Evolutionary conservation across 495 filamentous ascomycete species (phyloP), one percentile per base, ranked within the genome.

Genomic region (Daldinia caldariorum): DNA sequence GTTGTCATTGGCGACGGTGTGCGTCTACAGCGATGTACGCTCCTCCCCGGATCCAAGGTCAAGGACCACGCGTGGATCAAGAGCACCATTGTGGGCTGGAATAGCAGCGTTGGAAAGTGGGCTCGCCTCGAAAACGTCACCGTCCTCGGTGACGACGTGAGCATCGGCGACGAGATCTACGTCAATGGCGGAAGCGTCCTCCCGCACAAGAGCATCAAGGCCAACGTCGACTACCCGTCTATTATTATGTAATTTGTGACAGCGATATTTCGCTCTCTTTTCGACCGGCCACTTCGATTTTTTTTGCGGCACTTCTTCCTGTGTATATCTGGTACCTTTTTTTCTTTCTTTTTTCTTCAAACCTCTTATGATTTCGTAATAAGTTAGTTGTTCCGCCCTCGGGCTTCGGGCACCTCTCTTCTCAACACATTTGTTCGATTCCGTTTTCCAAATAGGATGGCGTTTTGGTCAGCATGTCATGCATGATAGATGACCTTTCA

Each of bases 51-150:
- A 74, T 90, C 90, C 78, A 97, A 94, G 83, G 91, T 97, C 77
- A 98, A 97, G 87, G 95, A 99, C 79, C 95, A 99, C 80, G 95
- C 95, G 10, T 99, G 95, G 95, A 88, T 99, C 79, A 99, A 99
- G 88, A 94, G 91, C 74, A 97, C 95, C 72, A 99, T 99, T 77
- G 94, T 99, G 12, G 95, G 95, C 71, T 99, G 95, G 95, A 98
- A 98, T 84, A 97, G 92, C 85, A 90, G 89, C 37, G 92, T 99
- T 38, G 95, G 95, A 67, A 89, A 89, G 73, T 99, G 95, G 95
- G 94, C 95, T 62, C 90, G 95, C 67, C 83, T 99, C 74, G 95
- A 99, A 86, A 99, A 99, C 76, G 95, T 99, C 29, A 93, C 91
- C 1, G 95, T 99, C 55, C 87, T 99, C 47, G 95, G 95, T 70